Evolutionary conservation across 2,329 filamentous ascomycete genomes (phyloP), one percentile per base, ranked within the genome.

Genomic region (Aspergillus sp.): DNA sequence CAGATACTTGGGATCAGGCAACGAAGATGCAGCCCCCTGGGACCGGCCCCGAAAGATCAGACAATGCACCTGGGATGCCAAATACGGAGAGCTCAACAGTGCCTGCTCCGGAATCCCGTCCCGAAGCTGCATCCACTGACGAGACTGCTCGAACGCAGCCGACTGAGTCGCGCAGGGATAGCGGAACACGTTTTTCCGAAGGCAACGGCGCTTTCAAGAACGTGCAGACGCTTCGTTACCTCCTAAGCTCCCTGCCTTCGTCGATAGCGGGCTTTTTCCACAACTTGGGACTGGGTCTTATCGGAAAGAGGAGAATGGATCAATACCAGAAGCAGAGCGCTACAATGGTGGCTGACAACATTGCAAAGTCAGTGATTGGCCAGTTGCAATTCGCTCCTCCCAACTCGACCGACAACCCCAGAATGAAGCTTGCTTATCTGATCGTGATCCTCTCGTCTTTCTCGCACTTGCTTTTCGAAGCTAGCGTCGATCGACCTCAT

Each of bases 191-290:
- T 28, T 38, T 43, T 3, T 40, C 52, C 11, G 50, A 55, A 33
- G 41, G 46, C 24, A 47, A 49, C 19, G 55, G 64, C 19, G 59
- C 67, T 27, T 79, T 80, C 55, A 76, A 82, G 53, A 98, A 96
- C 55, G 86, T 81, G 25, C 77, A 82, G 51, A 80, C 75, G 8
- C 68, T 96, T 27, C 75, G 81, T 24, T 80, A 79, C 44, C 67
- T 96, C 8, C 69, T 96, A 8, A 80, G 82, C 48, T 80, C 84
- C 20, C 74, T 93, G 46, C 79, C 88, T 14, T 78, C 78, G 6
- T 80, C 80, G 3, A 81, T 88, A n/a, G 82, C 85, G 12, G 80
- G 82, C 0, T 82, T 96, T 45, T 82, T 94, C 52, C 85, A 93
- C 50, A 80, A 78, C 1, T 66, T 96, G 26, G 89, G 89, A 8